Conservation (phyloP, 345 rosid species). For the Carallia brachiata region DNA sequence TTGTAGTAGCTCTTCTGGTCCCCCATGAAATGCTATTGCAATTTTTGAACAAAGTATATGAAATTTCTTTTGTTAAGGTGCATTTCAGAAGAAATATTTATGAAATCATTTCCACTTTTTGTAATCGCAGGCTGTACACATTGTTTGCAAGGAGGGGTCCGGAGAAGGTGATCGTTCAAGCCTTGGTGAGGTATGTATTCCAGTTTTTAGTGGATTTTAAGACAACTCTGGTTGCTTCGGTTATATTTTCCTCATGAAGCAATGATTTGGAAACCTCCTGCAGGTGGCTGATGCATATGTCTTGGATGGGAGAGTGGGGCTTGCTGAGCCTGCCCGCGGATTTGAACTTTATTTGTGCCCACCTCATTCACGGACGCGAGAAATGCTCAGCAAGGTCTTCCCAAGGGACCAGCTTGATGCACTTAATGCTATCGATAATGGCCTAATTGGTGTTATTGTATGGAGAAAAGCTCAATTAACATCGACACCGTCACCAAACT, state of each 20-base stretch:
- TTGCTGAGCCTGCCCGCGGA: constrained; percentile 77
- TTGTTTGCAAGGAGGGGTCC: constrained; percentile 61
- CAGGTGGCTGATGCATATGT: constrained; percentile 82
- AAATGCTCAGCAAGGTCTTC: constrained; percentile 65
- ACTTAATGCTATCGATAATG: constrained; percentile 59
- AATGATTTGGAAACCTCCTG: constrained; percentile 3
- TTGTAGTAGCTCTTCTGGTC: too few species aligned
- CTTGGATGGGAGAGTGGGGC: constrained; percentile 75
- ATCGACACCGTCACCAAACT: constrained; percentile 45
- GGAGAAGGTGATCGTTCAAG: constrained; percentile 53
- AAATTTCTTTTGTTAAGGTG: too few species aligned
- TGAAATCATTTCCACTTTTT: neutral
- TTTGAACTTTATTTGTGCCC: constrained; percentile 90
- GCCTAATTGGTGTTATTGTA: constrained; percentile 89
- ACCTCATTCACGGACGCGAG: constrained; percentile 53
- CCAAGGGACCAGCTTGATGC: constrained; percentile 63
- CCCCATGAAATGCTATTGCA: too few species aligned
- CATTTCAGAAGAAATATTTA: neutral
- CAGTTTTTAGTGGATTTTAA: neutral
- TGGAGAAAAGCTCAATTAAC: constrained; percentile 80
- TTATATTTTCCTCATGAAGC: neutral
- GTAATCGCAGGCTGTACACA: constrained; percentile 61
- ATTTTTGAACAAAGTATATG: too few species aligned
- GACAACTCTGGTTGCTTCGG: neutral
- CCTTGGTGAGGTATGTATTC: constrained; percentile 53